These are phyloP conservation scores for Diaporthe citri DNA, from an alignment of 2,329 filamentous ascomycete genomes.

Conservation along the genomic window DNA sequence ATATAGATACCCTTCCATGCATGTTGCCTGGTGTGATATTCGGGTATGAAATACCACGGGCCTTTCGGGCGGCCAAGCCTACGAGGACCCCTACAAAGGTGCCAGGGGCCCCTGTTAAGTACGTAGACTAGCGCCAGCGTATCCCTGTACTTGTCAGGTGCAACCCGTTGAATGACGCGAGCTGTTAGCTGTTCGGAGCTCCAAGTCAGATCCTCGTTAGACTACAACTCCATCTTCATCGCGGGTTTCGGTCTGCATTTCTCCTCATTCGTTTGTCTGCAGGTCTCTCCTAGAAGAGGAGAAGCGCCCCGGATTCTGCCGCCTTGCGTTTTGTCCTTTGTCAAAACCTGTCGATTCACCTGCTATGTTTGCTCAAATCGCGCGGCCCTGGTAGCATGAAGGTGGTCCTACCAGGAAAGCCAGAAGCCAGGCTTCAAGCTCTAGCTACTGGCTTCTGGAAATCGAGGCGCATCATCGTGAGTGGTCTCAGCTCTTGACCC, in stretches of 20 bases:
- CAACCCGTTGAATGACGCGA: constrained; percentile 27
- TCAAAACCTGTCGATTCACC: neutral
- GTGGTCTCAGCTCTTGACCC: constrained; percentile 40
- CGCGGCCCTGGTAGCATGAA: constrained; percentile 54
- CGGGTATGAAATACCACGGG: neutral
- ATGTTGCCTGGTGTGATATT: neutral
- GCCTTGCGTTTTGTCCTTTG: neutral
- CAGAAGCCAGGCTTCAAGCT: constrained; percentile 61
- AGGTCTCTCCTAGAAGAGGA: constrained; percentile 9
- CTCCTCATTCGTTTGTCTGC: neutral
- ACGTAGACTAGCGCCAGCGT: neutral
- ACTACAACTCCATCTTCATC: constrained; percentile 23
- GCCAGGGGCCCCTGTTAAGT: neutral
- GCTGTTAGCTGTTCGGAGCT: constrained; percentile 35
- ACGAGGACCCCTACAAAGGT: neutral
- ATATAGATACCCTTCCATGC: neutral
- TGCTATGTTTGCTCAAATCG: constrained; percentile 36
- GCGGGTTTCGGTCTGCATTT: neutral
- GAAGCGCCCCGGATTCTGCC: neutral
- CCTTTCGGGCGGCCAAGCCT: constrained; percentile 9
- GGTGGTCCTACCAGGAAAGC: constrained; percentile 62
- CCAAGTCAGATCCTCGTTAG: constrained; percentile 26
- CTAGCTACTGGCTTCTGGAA: constrained; percentile 62
- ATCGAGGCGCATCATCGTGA: constrained; percentile 51
- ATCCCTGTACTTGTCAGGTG: constrained; percentile 24